These are phyloP conservation scores for Artemisia argyi DNA, from an alignment of 129 eudicot genomes.

Conservation along the genomic window DNA sequence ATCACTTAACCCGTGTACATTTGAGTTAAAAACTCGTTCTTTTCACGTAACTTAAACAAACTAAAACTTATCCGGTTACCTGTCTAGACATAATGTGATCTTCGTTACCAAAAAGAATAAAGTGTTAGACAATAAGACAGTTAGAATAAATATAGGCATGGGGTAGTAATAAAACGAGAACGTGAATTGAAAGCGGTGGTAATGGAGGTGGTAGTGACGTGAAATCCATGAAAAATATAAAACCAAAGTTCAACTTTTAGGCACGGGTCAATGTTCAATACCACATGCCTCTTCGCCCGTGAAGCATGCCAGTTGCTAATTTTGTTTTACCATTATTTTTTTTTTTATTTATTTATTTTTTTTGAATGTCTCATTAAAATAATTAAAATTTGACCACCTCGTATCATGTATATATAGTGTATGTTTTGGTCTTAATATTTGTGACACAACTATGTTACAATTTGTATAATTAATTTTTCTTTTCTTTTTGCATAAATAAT, in stretches of 20 bases:
- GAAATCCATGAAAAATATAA: slow-evolving; percentile 12
- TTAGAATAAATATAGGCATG: background rate
- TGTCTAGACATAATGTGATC: background rate
- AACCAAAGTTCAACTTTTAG: background rate
- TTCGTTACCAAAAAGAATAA: background rate
- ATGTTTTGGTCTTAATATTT: too few relatives aligned
- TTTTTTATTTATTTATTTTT: background rate
- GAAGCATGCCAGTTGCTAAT: background rate
- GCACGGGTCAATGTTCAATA: slow-evolving; percentile 10
- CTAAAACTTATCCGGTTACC: background rate
- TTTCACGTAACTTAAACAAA: background rate
- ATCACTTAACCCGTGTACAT: background rate
- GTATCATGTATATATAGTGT: too few relatives aligned
- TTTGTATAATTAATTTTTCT: too few relatives aligned
- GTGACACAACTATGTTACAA: too few relatives aligned
- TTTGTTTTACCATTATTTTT: background rate
- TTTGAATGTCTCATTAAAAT: too few relatives aligned
- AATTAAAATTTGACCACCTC: too few relatives aligned
- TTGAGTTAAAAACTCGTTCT: background rate
- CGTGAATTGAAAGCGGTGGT: background rate
- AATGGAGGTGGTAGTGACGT: background rate
- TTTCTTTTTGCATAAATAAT: too few relatives aligned
- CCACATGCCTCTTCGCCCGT: background rate
- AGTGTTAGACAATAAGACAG: background rate
- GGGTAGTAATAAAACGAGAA: background rate